Base-by-base conservation (phyloP, 257 asterid genomes). In the Solanum tarijense region DNA sequence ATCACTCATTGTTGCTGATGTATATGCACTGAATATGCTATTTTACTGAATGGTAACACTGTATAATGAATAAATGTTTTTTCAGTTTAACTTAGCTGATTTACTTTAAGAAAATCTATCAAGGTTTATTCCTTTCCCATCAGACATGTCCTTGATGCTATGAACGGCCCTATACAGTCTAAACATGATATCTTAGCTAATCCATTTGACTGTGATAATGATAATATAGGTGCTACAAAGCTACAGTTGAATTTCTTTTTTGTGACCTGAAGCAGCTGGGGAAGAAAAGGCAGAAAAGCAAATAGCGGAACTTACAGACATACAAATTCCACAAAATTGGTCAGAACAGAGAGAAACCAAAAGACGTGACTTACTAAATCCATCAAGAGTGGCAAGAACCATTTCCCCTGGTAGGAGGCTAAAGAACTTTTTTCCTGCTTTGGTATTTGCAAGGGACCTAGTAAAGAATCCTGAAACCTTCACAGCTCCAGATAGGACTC, bases 401-500 rank as follows among this genome's bases (percentile, higher is more conserved):
- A 97, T 87, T 91, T 97, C 99, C 92, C 98, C 98, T 8, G 99
- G 99, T 90, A 97, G 89, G 73, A 93, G 92, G 75, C 92, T 89
- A 55, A 95, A 93, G 91, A 97, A 92, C 90, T 96, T 97, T 96
- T 97, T 94, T 71, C 98, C 99, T 83, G 90, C 93, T 91, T 92
- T 95, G 4, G 99, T 93, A 91, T 95, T 97, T 73, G 95, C 99
- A 89, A 95, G 87, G 12, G 98, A 92, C 18, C 96, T 86, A 20
- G 98, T 90, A 87, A 97, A 85, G 88, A 87, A 91, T 83, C 98
- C 99, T 3, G 99, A 93, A 83, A 95, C 98, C 91, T 97, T 97
- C 87, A 97, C 92, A 86, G 92, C 99, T 86, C 98, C 99, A n/a
- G 98, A 93, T 89, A 95, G 98, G 39, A 95, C 95, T 60, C 98